Evolutionary conservation across 1,284 basidiomycete genomes (phyloP), one percentile per base, ranked within the genome.

Genomic region (Tremellales sp.): DNA sequence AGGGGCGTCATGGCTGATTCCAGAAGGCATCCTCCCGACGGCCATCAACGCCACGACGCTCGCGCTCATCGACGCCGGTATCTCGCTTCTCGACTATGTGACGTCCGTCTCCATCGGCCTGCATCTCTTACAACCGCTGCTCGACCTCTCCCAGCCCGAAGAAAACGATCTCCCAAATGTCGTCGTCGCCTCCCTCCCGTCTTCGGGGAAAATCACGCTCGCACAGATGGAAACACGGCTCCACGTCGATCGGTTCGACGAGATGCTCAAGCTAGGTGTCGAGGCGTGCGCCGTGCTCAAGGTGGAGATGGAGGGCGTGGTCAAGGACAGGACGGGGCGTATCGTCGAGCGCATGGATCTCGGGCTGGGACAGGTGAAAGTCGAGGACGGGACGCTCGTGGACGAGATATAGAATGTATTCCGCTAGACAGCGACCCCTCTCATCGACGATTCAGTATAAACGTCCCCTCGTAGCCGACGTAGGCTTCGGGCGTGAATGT

Each of bases 21-120:
- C 14, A 16, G 13, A 10, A 78, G 87, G 87, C 0, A 77, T 97
- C 31, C 79, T 98, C n/a, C 87, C 90, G 45, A 84, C 92, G 4
- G 86, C 90, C 54, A 88, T 98, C 65, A 98, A 98, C 70, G 92
- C 86, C 19, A 89, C 91, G 1, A 94, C 92, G 4, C 80, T 98
- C 35, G 91, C 94, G 0, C 80, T 98, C 32, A 80, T 89, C 57
- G 84, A 82, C 50, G 90, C 93, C 2, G 95, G 95, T 3, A 86
- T 98, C 21, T 85, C 93, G 0, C 78, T 97, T 60, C 75, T 82
- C 49, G 93, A 97, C 75, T 92, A 95, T 70, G 84, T 97, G 42
- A 86, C 87, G 56, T 84, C 89, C 13, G 78, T 93, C 50, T 82
- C 87, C 1, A 82, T 87, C 42, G 89, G 88, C 33, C 81, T 90